Percentiles rank a stretch among this genome's conserved stretches.
Evolutionary conservation across 139 green algal genomes (phyloP).

Genomic region (Mesotaenium endlicherianum): DNA sequence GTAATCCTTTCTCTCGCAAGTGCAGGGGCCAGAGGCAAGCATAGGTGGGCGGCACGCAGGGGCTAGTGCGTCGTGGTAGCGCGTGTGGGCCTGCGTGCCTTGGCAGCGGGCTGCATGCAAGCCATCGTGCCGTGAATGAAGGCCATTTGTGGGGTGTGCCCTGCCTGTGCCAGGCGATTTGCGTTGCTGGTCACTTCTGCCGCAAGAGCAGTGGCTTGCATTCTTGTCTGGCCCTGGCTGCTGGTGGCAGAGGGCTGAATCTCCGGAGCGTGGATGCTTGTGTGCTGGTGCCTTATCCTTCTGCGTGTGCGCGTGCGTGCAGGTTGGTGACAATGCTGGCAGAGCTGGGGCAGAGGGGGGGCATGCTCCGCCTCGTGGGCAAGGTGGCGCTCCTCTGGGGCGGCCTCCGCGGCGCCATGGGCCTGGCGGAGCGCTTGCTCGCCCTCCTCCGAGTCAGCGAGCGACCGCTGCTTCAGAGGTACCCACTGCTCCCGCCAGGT

Average conservation of each 20-base stretch:
- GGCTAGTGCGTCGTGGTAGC: too few species aligned
- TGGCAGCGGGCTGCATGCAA: too few species aligned
- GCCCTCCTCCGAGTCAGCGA: constrained; percentile 4
- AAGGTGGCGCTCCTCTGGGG: constrained; percentile 40
- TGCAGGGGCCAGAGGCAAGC: too few species aligned
- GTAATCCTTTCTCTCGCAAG: too few species aligned
- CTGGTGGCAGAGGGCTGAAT: neutral
- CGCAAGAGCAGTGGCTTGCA: too few species aligned
- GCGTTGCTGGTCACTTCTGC: neutral
- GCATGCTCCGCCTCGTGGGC: constrained; percentile 41
- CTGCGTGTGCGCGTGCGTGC: too few species aligned
- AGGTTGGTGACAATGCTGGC: constrained; percentile 38
- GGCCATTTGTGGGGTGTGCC: neutral
- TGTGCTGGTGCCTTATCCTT: neutral
- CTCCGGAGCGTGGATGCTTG: too few species aligned
- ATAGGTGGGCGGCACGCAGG: too few species aligned
- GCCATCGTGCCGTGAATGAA: too few species aligned
- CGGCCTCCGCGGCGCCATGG: constrained; percentile 16
- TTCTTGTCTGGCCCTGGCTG: neutral
- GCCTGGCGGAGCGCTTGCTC: constrained; percentile 24
- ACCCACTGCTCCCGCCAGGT: too few species aligned
- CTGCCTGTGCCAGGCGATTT: neutral
- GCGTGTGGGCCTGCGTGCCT: too few species aligned
- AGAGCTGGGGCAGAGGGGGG: constrained; percentile 16
- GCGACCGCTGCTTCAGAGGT: constrained; percentile 18